A percentile compares a stretch with the other conserved stretches of the same genome.
phyloP scores from a whole-genome alignment of 1,284 basidiomycete genomes.

The Bondarzewia mesenterica region DNA sequence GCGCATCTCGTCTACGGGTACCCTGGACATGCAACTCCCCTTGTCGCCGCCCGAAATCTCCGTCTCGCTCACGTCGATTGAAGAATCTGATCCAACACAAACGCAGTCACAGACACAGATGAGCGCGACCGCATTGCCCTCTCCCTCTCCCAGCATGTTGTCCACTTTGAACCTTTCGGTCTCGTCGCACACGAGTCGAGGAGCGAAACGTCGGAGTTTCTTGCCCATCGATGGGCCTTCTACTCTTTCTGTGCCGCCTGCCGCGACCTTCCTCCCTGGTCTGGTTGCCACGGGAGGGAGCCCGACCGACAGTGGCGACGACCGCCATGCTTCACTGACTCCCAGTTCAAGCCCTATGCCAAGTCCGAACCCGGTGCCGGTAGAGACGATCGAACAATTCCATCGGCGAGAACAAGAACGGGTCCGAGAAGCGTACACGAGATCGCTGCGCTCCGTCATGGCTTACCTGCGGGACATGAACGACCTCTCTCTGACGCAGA shows the following conservation, averaged over 20 bases:
- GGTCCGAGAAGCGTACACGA: slow-evolving; percentile 59
- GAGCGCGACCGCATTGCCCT: slow-evolving; percentile 15
- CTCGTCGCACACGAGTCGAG: slow-evolving; percentile 33
- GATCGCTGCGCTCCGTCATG: slow-evolving; percentile 85
- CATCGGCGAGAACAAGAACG: slow-evolving; percentile 63
- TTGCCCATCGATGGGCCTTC: slow-evolving; percentile 66
- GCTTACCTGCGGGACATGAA: slow-evolving; percentile 93
- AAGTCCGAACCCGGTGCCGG: slow-evolving; percentile 24
- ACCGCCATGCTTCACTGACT: background rate
- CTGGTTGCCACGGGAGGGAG: slow-evolving; percentile 33
- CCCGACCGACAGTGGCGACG: background rate
- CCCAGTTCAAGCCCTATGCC: background rate
- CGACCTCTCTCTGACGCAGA: slow-evolving; percentile 66
- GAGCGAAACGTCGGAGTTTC: slow-evolving; percentile 75
- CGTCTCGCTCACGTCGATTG: background rate
- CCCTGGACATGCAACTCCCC: background rate
- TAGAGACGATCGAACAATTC: slow-evolving; percentile 35
- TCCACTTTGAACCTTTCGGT: slow-evolving; percentile 25
- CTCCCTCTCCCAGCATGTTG: slow-evolving; percentile 35
- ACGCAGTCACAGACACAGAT: slow-evolving; percentile 14
- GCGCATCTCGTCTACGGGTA: background rate
- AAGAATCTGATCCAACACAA: background rate
- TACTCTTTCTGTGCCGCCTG: slow-evolving; percentile 43
- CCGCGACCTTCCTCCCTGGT: slow-evolving; percentile 53
- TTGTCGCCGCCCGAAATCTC: background rate